Conservation (phyloP, 2,329 filamentous ascomycete genomes). For the Coniochaeta sp. region DNA sequence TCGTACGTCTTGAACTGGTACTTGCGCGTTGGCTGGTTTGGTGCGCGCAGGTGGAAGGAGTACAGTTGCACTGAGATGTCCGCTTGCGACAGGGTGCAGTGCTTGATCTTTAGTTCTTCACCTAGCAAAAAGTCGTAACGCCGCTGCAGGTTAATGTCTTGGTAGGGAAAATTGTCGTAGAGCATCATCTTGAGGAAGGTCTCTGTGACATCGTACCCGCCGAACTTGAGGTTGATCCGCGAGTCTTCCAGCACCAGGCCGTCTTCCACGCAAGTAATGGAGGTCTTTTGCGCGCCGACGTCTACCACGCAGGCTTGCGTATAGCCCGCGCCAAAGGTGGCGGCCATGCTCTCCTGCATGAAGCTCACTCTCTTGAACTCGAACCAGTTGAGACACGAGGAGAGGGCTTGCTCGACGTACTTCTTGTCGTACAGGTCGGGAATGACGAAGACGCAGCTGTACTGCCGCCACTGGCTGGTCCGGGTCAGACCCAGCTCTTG, state of each 20-base stretch:
- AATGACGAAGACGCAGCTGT: conserved; percentile 95
- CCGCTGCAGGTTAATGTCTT: conserved; percentile 83
- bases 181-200: conserved; percentile 98
- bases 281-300: conserved; percentile 94
- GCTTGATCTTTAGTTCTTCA: conserved; percentile 91
- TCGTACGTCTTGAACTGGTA: conserved; percentile 97
- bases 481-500: conserved; percentile 73
- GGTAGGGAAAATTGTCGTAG: conserved; percentile 90
- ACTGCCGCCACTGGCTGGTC: conserved; percentile 78
- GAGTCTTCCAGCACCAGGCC: conserved; percentile 93
- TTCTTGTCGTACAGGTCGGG: conserved; percentile 94
- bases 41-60: conserved; percentile 84
- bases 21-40: conserved; percentile 83
- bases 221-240: conserved; percentile 88
- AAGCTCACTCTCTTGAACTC: conserved; percentile 86
- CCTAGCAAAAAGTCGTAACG: conserved; percentile 90
- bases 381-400: conserved; percentile 82
- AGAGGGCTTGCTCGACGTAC: conserved; percentile 78
- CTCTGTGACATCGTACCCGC: conserved; percentile 87
- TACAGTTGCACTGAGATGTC: conserved; percentile 83
- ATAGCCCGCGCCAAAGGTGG: conserved; percentile 91
- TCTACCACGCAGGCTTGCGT: conserved; percentile 93
- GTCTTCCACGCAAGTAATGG: conserved; percentile 93
- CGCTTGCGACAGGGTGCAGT: conserved; percentile 84
- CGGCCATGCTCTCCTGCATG: conserved; percentile 92